phyloP scores from a whole-genome alignment of 2,329 filamentous ascomycete species.

The Lomentospora prolificans region DNA sequence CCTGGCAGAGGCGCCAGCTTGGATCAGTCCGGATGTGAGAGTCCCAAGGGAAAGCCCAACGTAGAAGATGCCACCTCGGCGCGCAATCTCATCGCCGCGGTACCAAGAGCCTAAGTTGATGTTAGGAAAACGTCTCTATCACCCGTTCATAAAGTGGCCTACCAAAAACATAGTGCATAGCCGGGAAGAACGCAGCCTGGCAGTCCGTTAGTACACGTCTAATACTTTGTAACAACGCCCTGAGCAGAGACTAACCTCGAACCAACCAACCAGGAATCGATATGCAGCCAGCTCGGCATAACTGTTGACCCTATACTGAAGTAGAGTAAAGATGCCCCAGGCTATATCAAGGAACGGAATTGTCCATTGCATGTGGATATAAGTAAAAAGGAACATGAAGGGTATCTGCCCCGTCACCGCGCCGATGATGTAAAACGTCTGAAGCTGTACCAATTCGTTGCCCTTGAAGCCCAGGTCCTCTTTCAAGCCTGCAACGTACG shows the following conservation, averaged over 20 bases:
- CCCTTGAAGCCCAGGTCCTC: constrained; percentile 40
- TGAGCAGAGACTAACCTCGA: constrained; percentile 24
- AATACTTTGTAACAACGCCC: background rate
- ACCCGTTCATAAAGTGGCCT: background rate
- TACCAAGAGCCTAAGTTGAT: constrained; percentile 35
- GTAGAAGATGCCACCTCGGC: constrained; percentile 41
- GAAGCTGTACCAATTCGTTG: constrained; percentile 44
- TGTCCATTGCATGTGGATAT: constrained; percentile 35
- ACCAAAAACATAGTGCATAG: constrained; percentile 28
- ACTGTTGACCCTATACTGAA: constrained; percentile 39
- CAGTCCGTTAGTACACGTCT: background rate
- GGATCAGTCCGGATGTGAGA: constrained; percentile 40
- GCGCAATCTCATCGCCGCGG: constrained; percentile 33
- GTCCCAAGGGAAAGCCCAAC: constrained; percentile 40
- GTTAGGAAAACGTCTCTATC: background rate
- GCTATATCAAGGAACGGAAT: constrained; percentile 40
- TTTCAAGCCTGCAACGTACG: constrained; percentile 43
- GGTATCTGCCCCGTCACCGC: constrained; percentile 41
- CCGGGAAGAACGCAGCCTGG: constrained; percentile 26
- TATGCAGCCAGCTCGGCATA: constrained; percentile 42
- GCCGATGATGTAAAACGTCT: constrained; percentile 37
- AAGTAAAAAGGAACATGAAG: constrained; percentile 39
- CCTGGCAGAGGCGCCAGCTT: constrained; percentile 28
- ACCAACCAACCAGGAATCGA: constrained; percentile 43
- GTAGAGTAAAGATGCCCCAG: constrained; percentile 47